These are phyloP conservation scores for Otatea glauca DNA, from an alignment of 176 grass and related monocot species.

Conservation along the genomic window DNA sequence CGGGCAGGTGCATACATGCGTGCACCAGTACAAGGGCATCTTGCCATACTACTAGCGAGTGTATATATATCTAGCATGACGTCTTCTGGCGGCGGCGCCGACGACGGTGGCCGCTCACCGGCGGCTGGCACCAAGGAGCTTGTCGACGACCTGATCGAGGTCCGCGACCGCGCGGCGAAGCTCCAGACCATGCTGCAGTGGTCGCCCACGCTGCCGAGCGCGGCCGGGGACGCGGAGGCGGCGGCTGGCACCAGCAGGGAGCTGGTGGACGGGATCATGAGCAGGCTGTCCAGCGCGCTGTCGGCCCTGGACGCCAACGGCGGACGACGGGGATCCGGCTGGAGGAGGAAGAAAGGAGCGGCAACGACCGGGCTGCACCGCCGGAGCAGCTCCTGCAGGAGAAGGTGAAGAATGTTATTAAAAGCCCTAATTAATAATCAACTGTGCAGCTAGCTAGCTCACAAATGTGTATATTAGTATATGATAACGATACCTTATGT, in stretches of 20 bases:
- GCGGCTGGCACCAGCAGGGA: background rate
- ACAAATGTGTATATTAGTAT: background rate
- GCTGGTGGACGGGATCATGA: conserved; percentile 52
- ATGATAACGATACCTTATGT: background rate
- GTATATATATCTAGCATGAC: conserved; percentile 24
- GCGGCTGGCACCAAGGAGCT: background rate
- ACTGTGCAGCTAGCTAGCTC: conserved; percentile 21
- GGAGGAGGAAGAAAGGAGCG: conserved; percentile 19
- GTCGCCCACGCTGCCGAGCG: background rate
- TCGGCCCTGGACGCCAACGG: conserved; percentile 7
- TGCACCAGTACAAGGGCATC: background rate
- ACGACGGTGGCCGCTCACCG: background rate
- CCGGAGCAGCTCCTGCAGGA: conserved; percentile 33
- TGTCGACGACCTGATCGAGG: conserved; percentile 29
- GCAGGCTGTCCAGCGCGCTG: conserved; percentile 44
- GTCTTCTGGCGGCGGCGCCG: background rate
- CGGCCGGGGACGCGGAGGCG: background rate
- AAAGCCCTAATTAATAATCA: background rate
- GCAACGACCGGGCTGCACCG: conserved; percentile 28
- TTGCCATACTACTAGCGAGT: background rate
- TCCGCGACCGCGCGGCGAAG: conserved; percentile 11
- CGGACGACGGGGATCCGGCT: background rate
- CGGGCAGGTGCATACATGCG: background rate
- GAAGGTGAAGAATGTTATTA: conserved; percentile 58
- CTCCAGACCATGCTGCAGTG: conserved; percentile 46